Evolutionary conservation across 495 filamentous ascomycete genomes (phyloP).

Genomic region (Hypoxylon lenormandii): DNA sequence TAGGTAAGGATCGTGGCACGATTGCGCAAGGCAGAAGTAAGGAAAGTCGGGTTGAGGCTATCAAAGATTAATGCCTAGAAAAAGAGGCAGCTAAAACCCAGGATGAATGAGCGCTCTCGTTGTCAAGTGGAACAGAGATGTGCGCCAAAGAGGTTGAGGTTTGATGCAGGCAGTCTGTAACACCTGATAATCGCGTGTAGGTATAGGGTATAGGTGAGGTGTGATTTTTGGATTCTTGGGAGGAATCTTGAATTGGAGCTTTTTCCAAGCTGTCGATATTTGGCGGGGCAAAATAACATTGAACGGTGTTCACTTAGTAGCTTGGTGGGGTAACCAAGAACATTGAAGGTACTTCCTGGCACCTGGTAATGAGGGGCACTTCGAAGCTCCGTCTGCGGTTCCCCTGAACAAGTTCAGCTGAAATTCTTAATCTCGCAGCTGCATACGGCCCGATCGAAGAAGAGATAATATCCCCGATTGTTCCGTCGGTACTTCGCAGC

Average conservation of each 20-base stretch:
- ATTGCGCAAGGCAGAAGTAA: not conserved
- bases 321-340: constrained; percentile 22
- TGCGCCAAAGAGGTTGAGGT: not conserved
- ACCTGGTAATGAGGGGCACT: constrained; percentile 1
- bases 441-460: constrained; percentile 1
- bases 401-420: not conserved
- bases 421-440: constrained; percentile 2
- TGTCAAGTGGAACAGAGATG: too few species aligned
- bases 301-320: constrained; percentile 17
- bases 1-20: not conserved
- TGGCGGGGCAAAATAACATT: constrained; percentile 22
- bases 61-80: too few species aligned
- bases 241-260: constrained; percentile 15
- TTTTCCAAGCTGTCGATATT: constrained; percentile 32
- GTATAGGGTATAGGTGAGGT: constrained; percentile 10
- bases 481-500: not conserved
- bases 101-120: too few species aligned
- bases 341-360: not conserved
- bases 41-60: not conserved
- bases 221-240: too few species aligned
- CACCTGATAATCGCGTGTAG: constrained; percentile 7
- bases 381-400: not conserved
- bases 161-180: constrained; percentile 15
- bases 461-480: not conserved
- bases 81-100: not conserved